Base-by-base conservation (phyloP, 805 yeast genomes). In the Ogataea kodamae region DNA sequence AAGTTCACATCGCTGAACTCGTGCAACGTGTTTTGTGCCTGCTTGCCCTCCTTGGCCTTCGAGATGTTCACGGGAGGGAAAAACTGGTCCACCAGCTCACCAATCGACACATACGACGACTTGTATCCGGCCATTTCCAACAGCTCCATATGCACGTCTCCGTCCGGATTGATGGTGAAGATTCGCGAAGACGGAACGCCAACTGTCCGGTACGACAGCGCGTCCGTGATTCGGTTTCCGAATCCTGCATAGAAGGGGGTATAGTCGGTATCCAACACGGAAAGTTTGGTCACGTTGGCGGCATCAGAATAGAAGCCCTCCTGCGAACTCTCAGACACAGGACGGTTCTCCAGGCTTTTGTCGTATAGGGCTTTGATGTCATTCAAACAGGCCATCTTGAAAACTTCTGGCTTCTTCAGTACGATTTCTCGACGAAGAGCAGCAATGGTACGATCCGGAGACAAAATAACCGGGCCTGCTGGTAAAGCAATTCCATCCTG, bases 181-280 rank as follows among this genome's bases (percentile, higher is more conserved):
- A 92, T 89, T 42, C 96, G 69, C 23, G 96, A 90, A 12, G 94
- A 78, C 2, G 98, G 97, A 7, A 92, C 84, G 4, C 92, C 88
- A 6, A 92, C 97, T 7, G 88, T 82, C 49, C 97, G 70, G 56
- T 92, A 92, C 35, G 96, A 85, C 33, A 92, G 72, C 5, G 97
- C 97, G 62, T 92, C 98, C 2, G 98, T 92, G 40, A 92, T 92
- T 46, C 95, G 68, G 55, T 92, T 92, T 18, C 98, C 98, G 59
- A 92, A 92, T 0, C 98, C 98, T 9, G 98, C 98, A 59, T 86
- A 88, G 53, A 92, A 92, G 3, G 97, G 96, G 0, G 90, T 82
- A 29, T 74, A 64, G 10, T 27, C 18, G 22, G 18, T 13, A 18
- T 28, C 37, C 4, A 17, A 28, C 22, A 18, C 28, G 11, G 19